These are phyloP conservation scores for Lathyrus sativus DNA, from an alignment of 306 rosid genomes.

Conservation along the genomic window DNA sequence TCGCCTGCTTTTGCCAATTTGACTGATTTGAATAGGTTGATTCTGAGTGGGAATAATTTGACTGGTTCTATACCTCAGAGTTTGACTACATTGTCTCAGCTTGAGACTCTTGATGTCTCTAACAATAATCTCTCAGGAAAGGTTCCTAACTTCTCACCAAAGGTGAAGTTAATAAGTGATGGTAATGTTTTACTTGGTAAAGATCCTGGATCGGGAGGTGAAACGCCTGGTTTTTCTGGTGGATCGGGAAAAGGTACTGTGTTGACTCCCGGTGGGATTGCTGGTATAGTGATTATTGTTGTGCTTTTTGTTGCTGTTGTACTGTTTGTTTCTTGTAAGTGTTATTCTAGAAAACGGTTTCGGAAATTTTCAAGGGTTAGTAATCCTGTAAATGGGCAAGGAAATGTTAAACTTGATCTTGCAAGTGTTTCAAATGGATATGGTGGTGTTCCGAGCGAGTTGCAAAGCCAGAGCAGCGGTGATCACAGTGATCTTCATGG, in stretches of 20 bases:
- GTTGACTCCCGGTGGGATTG: slow-evolving; percentile 59
- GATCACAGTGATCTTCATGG: slow-evolving; percentile 52
- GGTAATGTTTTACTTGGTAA: slow-evolving; percentile 72
- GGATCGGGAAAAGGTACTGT: slow-evolving; percentile 32
- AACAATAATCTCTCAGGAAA: slow-evolving; percentile 64
- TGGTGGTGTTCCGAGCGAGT: slow-evolving; percentile 62
- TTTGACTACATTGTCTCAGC: slow-evolving; percentile 58
- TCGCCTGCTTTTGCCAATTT: slow-evolving; percentile 72
- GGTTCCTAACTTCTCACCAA: slow-evolving; percentile 56
- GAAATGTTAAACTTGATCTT: slow-evolving; percentile 50
- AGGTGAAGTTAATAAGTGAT: slow-evolving; percentile 48
- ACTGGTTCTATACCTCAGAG: slow-evolving; percentile 64
- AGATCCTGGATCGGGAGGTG: slow-evolving; percentile 41
- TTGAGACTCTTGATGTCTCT: slow-evolving; percentile 67
- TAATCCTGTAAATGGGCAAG: slow-evolving; percentile 60
- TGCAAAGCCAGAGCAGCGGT: slow-evolving; percentile 78
- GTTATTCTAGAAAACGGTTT: slow-evolving; percentile 52
- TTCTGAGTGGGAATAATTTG: slow-evolving; percentile 58
- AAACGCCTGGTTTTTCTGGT: slow-evolving; percentile 34
- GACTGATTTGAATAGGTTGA: slow-evolving; percentile 56
- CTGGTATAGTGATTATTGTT: slow-evolving; percentile 61
- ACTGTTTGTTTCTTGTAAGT: slow-evolving; percentile 62
- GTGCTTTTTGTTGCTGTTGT: slow-evolving; percentile 56
- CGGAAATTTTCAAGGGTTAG: slow-evolving; percentile 62
- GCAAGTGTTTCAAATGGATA: slow-evolving; percentile 61